phyloP scores from a whole-genome alignment of 2,329 filamentous ascomycete species.

The Talaromyces sp. region DNA sequence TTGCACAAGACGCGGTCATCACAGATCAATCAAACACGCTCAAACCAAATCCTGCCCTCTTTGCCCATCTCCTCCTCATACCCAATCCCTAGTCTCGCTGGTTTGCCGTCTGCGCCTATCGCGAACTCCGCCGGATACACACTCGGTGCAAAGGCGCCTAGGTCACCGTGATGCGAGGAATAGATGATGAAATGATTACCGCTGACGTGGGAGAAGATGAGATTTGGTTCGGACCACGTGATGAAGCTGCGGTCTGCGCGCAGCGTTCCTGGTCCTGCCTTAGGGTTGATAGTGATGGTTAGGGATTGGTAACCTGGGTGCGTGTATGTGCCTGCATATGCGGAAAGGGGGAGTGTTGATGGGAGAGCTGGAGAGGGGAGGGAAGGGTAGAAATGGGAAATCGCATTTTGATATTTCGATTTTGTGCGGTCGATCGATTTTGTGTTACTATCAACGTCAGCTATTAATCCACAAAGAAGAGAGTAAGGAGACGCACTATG shows the following conservation, averaged over 20 bases:
- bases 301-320: conserved; percentile 16
- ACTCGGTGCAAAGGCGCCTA: not conserved
- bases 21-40: not conserved
- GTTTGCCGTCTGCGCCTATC: not conserved
- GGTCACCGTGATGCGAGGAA: not conserved
- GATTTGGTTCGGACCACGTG: conserved; percentile 7
- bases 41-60: conserved; percentile 14
- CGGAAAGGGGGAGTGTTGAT: conserved; percentile 7
- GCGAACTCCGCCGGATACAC: conserved; percentile 12
- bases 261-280: not conserved
- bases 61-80: conserved; percentile 12
- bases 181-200: conserved; percentile 13
- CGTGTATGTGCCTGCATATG: conserved; percentile 15
- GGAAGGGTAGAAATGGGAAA: conserved; percentile 12
- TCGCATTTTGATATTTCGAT: conserved; percentile 5
- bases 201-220: conserved; percentile 16
- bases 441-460: not conserved
- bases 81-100: not conserved
- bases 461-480: not conserved
- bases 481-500: not conserved
- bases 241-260: conserved; percentile 14
- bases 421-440: not conserved
- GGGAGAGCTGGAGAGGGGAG: conserved; percentile 15
- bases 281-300: conserved; percentile 5
- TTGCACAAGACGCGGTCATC: no score